These are phyloP conservation scores for Hymenoscyphus repandus DNA, from an alignment of 2,329 filamentous ascomycete genomes.

Conservation along the genomic window DNA sequence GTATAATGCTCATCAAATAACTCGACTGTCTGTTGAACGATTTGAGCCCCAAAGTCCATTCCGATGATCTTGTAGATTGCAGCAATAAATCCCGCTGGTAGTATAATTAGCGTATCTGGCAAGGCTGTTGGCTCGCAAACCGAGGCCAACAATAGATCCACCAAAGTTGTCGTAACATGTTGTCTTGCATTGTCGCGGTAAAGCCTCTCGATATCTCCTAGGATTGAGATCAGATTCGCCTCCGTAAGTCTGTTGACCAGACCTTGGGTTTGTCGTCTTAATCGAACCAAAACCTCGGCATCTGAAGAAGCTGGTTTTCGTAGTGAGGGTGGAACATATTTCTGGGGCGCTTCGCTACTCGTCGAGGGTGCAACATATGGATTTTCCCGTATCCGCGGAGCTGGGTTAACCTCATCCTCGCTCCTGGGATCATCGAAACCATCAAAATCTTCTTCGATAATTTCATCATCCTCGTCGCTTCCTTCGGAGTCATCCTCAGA, in stretches of 20 bases:
- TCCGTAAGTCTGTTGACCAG: constrained; percentile 91
- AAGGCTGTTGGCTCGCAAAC: constrained; percentile 73
- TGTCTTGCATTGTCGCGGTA: constrained; percentile 84
- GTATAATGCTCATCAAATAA: constrained; percentile 65
- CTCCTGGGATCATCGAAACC: constrained; percentile 33
- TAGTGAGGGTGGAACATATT: constrained; percentile 87
- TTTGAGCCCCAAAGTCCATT: constrained; percentile 81
- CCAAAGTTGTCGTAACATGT: constrained; percentile 75
- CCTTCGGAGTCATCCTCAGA: constrained; percentile 19
- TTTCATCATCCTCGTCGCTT: constrained; percentile 24
- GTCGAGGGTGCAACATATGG: constrained; percentile 74
- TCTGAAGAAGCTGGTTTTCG: constrained; percentile 59
- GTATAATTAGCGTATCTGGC: constrained; percentile 83
- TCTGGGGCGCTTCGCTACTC: constrained; percentile 47
- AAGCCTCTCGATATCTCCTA: constrained; percentile 74
- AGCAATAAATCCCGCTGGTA: constrained; percentile 84
- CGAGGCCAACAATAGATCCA: constrained; percentile 72
- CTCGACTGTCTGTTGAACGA: constrained; percentile 73
- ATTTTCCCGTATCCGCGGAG: constrained; percentile 63
- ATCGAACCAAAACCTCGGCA: constrained; percentile 59
- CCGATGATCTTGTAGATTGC: constrained; percentile 84
- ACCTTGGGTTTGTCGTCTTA: constrained; percentile 80
- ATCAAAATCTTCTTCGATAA: constrained; percentile 26
- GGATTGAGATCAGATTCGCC: constrained; percentile 78
- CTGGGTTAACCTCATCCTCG: constrained; percentile 29